Evolutionary conservation across 2,329 filamentous ascomycete species (phyloP).

Genomic region (Phoma sp.): DNA sequence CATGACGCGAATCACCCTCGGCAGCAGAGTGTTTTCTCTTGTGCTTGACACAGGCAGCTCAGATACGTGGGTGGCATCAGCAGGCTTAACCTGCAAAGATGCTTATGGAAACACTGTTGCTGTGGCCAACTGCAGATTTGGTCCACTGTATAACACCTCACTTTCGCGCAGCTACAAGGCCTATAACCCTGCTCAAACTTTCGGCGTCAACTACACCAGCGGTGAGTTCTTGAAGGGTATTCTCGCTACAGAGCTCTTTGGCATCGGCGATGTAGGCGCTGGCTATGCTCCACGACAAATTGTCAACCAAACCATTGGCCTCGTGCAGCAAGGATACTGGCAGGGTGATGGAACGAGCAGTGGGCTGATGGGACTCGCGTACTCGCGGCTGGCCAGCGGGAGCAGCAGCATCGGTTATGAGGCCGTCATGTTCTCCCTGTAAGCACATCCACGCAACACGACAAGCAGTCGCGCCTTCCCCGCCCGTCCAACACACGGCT

Average conservation of each 20-base stretch:
- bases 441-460: slow-evolving; percentile 5
- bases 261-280: slow-evolving; percentile 21
- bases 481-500: too few species aligned
- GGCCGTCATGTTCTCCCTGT: slow-evolving; percentile 32
- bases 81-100: slow-evolving; percentile 25
- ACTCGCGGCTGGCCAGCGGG: slow-evolving; percentile 25
- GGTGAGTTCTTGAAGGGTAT: slow-evolving; percentile 32
- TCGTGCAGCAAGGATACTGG: slow-evolving; percentile 38
- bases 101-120: background rate
- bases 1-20: slow-evolving; percentile 35
- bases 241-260: slow-evolving; percentile 30
- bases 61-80: slow-evolving; percentile 36
- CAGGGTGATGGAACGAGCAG: slow-evolving; percentile 34
- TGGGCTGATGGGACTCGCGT: slow-evolving; percentile 40
- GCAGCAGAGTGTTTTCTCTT: slow-evolving; percentile 22
- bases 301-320: slow-evolving; percentile 34
- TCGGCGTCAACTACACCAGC: slow-evolving; percentile 32
- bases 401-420: slow-evolving; percentile 27
- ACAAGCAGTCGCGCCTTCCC: too few species aligned
- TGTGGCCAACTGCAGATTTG: slow-evolving; percentile 25
- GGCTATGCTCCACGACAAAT: slow-evolving; percentile 16
- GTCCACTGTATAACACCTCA: slow-evolving; percentile 19
- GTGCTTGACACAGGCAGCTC: slow-evolving; percentile 37
- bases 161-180: slow-evolving; percentile 3
- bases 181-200: slow-evolving; percentile 12